Conservation (phyloP, 2,329 filamentous ascomycete species). For the Epicoccum sorghinum region DNA sequence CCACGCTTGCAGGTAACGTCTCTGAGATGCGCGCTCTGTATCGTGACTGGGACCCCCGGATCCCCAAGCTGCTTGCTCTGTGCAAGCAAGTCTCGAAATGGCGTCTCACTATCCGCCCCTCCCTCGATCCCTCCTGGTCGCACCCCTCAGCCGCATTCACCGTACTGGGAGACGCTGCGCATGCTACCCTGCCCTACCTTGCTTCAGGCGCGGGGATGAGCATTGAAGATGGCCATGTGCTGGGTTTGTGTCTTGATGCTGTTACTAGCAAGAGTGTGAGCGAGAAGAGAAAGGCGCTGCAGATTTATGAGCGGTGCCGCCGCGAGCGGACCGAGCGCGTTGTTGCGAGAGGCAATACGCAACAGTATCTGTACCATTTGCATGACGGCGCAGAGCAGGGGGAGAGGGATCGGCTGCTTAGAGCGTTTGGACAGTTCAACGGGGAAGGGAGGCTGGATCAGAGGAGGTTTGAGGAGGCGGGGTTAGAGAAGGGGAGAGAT, state of each 20-base stretch:
- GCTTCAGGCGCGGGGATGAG: conserved; percentile 65
- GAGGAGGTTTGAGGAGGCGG: conserved; percentile 25
- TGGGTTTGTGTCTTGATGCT: conserved; percentile 61
- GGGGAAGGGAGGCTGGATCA: conserved; percentile 29
- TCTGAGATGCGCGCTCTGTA: conserved; percentile 62
- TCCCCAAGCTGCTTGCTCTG: conserved; percentile 61
- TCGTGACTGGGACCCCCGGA: conserved; percentile 62
- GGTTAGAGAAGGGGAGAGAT: conserved; percentile 35
- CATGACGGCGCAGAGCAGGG: conserved; percentile 63
- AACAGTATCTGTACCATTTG: conserved; percentile 68
- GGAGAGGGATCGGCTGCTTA: conserved; percentile 54
- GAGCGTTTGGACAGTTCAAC: conserved; percentile 37
- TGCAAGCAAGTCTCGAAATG: conserved; percentile 67
- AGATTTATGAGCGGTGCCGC: conserved; percentile 64
- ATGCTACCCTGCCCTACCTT: conserved; percentile 69
- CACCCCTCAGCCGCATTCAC: conserved; percentile 62
- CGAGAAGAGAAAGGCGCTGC: conserved; percentile 47
- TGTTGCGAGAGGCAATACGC: conserved; percentile 64
- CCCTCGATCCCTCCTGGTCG: conserved; percentile 62
- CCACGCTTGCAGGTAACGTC: conserved; percentile 57
- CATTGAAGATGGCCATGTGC: conserved; percentile 64
- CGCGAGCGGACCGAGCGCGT: conserved; percentile 65
- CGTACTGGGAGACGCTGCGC: conserved; percentile 68
- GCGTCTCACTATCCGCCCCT: conserved; percentile 63
- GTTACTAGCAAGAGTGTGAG: conserved; percentile 48